phyloP scores from a whole-genome alignment of 352 stramenopile genomes.

The Globisporangium emineosum region DNA sequence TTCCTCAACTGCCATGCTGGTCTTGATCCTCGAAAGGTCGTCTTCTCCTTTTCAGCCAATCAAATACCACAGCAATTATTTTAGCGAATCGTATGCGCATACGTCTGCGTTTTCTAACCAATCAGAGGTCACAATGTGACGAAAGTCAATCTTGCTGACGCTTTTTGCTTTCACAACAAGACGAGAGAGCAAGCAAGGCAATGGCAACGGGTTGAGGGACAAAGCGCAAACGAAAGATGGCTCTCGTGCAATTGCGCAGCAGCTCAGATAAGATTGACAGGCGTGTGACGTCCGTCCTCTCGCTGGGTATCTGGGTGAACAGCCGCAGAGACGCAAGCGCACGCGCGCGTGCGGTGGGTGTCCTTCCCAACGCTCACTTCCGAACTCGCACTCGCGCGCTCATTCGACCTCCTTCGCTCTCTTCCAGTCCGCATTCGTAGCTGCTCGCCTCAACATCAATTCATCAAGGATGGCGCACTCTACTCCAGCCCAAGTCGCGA shows the following conservation, averaged over 20 bases:
- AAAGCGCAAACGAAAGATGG: too few species aligned
- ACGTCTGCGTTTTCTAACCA: neutral
- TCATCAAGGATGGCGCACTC: slow-evolving; percentile 11
- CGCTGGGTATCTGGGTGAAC: neutral
- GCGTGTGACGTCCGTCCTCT: neutral
- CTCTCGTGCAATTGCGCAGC: neutral
- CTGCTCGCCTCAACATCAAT: neutral
- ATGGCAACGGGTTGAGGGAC: neutral
- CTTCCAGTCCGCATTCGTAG: neutral
- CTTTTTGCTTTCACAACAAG: neutral
- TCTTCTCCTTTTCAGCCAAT: slow-evolving; percentile 6
- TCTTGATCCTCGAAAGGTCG: slow-evolving; percentile 5
- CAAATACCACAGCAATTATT: neutral
- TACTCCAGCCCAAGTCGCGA: slow-evolving; percentile 1
- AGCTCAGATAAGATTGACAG: neutral
- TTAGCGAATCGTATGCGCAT: neutral
- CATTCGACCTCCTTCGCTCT: neutral
- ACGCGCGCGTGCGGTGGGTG: neutral
- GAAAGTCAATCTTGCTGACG: neutral
- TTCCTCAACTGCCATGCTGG: neutral
- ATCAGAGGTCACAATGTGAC: neutral
- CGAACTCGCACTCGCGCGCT: slow-evolving; percentile 8
- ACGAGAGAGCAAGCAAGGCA: too few species aligned
- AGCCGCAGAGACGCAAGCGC: neutral
- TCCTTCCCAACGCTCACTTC: slow-evolving; percentile 4